Conservation (phyloP, 1,284 basidiomycete genomes). For the Microbotryum intermedium region DNA sequence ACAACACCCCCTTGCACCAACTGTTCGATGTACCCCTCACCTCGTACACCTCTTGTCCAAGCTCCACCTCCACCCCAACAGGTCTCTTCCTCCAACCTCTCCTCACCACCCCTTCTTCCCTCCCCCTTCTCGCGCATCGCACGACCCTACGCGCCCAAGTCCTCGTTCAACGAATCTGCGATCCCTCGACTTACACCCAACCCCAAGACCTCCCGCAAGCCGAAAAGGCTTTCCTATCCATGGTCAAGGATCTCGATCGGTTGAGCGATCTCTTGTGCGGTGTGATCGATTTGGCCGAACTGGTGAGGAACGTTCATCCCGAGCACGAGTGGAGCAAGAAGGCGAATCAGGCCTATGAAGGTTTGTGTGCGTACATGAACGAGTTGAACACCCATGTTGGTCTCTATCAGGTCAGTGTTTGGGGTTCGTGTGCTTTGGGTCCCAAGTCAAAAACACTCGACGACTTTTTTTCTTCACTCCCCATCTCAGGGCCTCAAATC, state of each 20-base stretch:
- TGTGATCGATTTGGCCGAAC: slow-evolving; percentile 91
- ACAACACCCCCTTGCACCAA: slow-evolving; percentile 14
- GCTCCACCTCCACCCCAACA: slow-evolving; percentile 37
- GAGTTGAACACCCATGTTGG: slow-evolving; percentile 91
- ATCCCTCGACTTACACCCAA: slow-evolving; percentile 39
- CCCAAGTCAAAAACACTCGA: background rate
- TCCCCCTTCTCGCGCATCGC: slow-evolving; percentile 57
- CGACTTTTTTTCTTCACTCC: background rate
- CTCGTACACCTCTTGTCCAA: slow-evolving; percentile 6
- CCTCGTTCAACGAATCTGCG: slow-evolving; percentile 63
- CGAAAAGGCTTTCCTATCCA: slow-evolving; percentile 58
- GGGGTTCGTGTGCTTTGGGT: background rate
- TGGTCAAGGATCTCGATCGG: slow-evolving; percentile 88
- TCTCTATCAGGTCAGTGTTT: slow-evolving; percentile 63
- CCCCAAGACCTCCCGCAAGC: slow-evolving; percentile 32
- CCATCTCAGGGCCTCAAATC: slow-evolving; percentile 35
- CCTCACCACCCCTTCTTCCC: slow-evolving; percentile 54
- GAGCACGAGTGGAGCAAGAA: slow-evolving; percentile 71
- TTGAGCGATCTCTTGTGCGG: slow-evolving; percentile 91
- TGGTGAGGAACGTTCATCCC: slow-evolving; percentile 87
- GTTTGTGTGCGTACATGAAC: slow-evolving; percentile 94
- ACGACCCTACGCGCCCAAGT: slow-evolving; percentile 63
- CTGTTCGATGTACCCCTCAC: slow-evolving; percentile 18
- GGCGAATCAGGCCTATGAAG: slow-evolving; percentile 81
- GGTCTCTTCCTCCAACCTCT: slow-evolving; percentile 65